phyloP scores from a whole-genome alignment of 768 basidiomycete species.

The Trichaptum fuscoviolaceum region DNA sequence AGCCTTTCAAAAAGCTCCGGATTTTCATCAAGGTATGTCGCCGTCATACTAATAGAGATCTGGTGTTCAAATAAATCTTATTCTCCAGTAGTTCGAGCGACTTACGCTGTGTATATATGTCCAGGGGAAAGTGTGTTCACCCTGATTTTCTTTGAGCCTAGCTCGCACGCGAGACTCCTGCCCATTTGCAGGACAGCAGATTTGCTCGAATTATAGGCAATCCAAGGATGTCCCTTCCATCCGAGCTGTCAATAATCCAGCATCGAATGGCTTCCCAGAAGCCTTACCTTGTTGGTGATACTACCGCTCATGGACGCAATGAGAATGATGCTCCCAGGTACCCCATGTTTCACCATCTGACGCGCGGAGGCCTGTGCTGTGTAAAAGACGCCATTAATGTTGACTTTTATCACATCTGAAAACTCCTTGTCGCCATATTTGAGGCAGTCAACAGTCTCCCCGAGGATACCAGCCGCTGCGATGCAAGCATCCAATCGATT shows the following conservation, averaged over 20 bases:
- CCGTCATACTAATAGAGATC: slow-evolving; percentile 54
- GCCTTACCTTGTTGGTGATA: slow-evolving; percentile 20
- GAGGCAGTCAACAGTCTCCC: slow-evolving; percentile 48
- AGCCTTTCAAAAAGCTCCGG: slow-evolving; percentile 48
- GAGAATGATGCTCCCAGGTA: slow-evolving; percentile 35
- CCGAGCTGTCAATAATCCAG: background rate
- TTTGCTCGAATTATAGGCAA: slow-evolving; percentile 74
- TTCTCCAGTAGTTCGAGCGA: slow-evolving; percentile 13
- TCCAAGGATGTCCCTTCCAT: slow-evolving; percentile 64
- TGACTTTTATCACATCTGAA: slow-evolving; percentile 22
- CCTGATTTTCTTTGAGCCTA: slow-evolving; percentile 58
- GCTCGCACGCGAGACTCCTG: slow-evolving; percentile 77
- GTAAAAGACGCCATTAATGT: slow-evolving; percentile 24
- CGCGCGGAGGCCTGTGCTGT: slow-evolving; percentile 33
- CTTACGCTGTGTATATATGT: slow-evolving; percentile 64
- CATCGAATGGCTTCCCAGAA: background rate
- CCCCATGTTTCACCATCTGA: slow-evolving; percentile 30
- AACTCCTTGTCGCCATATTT: slow-evolving; percentile 63
- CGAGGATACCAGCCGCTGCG: slow-evolving; percentile 40
- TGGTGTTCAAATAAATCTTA: slow-evolving; percentile 8
- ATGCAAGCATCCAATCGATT: slow-evolving; percentile 25
- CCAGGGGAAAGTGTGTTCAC: slow-evolving; percentile 77
- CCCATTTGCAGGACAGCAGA: slow-evolving; percentile 79
- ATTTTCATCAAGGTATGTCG: slow-evolving; percentile 59
- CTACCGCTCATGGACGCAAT: slow-evolving; percentile 40